These are phyloP conservation scores for Colletotrichum lindemuthianum DNA, from an alignment of 2,329 filamentous ascomycete genomes.

Conservation along the genomic window DNA sequence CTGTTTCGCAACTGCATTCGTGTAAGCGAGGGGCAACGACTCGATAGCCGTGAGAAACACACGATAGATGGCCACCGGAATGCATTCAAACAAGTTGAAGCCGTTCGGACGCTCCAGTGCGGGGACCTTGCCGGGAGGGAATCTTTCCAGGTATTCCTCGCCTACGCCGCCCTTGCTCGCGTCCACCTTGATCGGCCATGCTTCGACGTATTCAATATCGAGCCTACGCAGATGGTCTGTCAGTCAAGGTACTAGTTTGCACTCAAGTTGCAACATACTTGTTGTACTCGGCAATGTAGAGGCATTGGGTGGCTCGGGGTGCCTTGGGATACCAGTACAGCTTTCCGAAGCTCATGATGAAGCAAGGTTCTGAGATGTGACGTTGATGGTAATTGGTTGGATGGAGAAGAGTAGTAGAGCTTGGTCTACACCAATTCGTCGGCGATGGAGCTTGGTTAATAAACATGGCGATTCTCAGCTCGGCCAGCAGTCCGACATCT, in stretches of 20 bases:
- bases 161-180: conserved; percentile 28
- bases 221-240: not conserved
- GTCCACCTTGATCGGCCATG: conserved; percentile 29
- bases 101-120: conserved; percentile 23
- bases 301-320: conserved; percentile 26
- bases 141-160: conserved; percentile 19
- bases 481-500: conserved; percentile 10
- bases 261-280: not conserved
- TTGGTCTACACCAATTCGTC: not conserved
- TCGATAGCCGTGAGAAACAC: not conserved
- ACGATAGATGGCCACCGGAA: conserved; percentile 24
- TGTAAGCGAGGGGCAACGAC: not conserved
- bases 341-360: conserved; percentile 23
- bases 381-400: not conserved
- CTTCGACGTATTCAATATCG: conserved; percentile 24
- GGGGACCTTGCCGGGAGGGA: conserved; percentile 21
- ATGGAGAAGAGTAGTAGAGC: not conserved
- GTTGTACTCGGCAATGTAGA: conserved; percentile 28
- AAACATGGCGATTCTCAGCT: not conserved
- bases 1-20: conserved; percentile 16
- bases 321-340: conserved; percentile 29
- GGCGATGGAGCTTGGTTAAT: not conserved
- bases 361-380: not conserved
- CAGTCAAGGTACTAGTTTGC: fast-evolving
- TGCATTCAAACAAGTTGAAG: conserved; percentile 21